Evolutionary conservation across 2,329 filamentous ascomycete genomes (phyloP).

Genomic region (Curvularia lunata): DNA sequence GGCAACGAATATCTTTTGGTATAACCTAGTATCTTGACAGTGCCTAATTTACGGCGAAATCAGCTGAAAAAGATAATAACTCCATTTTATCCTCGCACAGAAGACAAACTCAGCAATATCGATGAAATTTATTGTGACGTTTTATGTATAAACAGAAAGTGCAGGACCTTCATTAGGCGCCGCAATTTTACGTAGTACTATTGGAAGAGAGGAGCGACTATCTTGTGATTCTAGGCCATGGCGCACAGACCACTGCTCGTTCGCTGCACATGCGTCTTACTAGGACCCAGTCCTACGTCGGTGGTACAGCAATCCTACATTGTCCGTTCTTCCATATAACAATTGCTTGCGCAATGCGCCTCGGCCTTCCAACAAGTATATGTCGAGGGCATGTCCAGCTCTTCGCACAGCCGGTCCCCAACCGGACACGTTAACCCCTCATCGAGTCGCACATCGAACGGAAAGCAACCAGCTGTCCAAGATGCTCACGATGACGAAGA

Average conservation of each 20-base stretch:
- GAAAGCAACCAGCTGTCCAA: conserved; percentile 43
- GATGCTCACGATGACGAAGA: conserved; percentile 58
- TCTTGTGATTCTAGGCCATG: conserved; percentile 39
- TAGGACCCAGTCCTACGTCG: conserved; percentile 25
- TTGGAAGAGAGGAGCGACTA: no score
- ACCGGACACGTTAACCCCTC: conserved; percentile 53
- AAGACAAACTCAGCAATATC: no score
- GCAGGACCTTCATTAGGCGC: not conserved
- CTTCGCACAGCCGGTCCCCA: conserved; percentile 43
- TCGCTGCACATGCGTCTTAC: conserved; percentile 23
- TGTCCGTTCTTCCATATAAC: conserved; percentile 19
- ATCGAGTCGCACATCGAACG: conserved; percentile 50
- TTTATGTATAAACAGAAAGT: not conserved
- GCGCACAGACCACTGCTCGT: conserved; percentile 19
- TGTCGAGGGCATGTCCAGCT: conserved; percentile 49
- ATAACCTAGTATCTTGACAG: no score
- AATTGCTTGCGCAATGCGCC: conserved; percentile 39
- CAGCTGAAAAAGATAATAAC: no score
- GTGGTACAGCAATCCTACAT: not conserved
- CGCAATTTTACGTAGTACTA: not conserved
- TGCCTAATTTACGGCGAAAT: no score
- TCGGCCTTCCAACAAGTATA: conserved; percentile 31
- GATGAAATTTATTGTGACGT: not conserved
- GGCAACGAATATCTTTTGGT: no score
- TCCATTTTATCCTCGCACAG: no score